phyloP scores from a whole-genome alignment of 2,329 filamentous ascomycete genomes.

The Colletotrichum sp. region DNA sequence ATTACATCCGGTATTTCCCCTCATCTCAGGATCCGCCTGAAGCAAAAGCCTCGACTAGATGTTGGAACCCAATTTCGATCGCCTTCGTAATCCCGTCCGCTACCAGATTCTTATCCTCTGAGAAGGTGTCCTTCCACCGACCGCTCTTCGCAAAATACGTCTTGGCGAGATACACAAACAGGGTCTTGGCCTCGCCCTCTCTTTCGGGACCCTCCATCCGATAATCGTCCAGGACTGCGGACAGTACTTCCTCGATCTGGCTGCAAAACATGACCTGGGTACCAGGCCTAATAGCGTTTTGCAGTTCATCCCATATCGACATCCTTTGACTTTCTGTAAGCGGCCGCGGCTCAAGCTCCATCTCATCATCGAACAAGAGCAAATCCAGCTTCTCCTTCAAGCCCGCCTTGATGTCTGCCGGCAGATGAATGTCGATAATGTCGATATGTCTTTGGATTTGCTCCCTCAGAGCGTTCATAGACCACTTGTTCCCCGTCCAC shows the following conservation, averaged over 20 bases:
- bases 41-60: conserved; percentile 22
- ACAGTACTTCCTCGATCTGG: conserved; percentile 16
- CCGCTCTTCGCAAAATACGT: conserved; percentile 25
- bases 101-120: conserved; percentile 19
- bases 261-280: conserved; percentile 26
- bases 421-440: conserved; percentile 26
- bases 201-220: conserved; percentile 20
- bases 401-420: conserved; percentile 14
- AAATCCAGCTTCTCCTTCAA: conserved; percentile 15
- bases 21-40: neutral
- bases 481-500: conserved; percentile 25
- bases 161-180: conserved; percentile 21
- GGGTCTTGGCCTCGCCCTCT: conserved; percentile 11
- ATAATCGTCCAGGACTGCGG: conserved; percentile 22
- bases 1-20: neutral
- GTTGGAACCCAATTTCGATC: conserved; percentile 25
- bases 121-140: conserved; percentile 26
- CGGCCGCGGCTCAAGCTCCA: conserved; percentile 13
- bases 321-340: conserved; percentile 22
- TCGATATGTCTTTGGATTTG: conserved; percentile 30
- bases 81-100: conserved; percentile 24
- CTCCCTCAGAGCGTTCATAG: conserved; percentile 26
- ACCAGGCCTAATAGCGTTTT: conserved; percentile 24
- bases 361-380: conserved; percentile 21
- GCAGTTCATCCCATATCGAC: conserved; percentile 25